Base-by-base conservation (phyloP, 495 filamentous ascomycete genomes). In the Penicillium salamii region DNA sequence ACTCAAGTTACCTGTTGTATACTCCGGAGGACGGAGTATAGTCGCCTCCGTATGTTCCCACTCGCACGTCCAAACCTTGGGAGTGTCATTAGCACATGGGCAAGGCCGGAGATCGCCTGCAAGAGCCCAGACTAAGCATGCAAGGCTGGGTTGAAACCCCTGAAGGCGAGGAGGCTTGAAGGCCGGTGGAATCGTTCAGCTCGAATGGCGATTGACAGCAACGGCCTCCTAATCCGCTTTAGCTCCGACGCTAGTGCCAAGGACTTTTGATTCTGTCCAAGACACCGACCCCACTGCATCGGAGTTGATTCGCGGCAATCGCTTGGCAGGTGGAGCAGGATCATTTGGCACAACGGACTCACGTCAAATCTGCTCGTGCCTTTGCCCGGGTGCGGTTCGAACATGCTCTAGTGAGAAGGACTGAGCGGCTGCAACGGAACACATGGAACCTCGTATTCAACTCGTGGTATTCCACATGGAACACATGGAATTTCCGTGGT, bases 401-500 rank as follows among this genome's bases (percentile, higher is more conserved):
- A 34, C 31, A 11, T 20, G 26, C 31, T 31, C 40, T 32, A 42
- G 12, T n/a, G n/a, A 8, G 38, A 32, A 45, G 42, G 42, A 31
- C 33, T 45, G 19, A 35, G 42, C 42, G 42, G 42, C 33, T 33
- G 37, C n/a, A 40, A 40, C 11, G 23, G 1, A 43, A 13, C 11
- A 7, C 18, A 31, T 6, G 15, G 28, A 17, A 42, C 23, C 23
- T 45, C 29, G 42, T 45, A 45, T 45, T 24, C 31, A 32, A 33
- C 20, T 23, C 6, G 29, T 23, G 18, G 31, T 13, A 18, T 46
- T 35, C 43, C 43, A 46, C 43, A 46, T 45, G 32, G 43, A 11
- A 41, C 43, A 46, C 43, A 46, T 45, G 32, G 43, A 11, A 41
- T 15, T 11, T 41, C 19, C 6, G 24, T 24, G 38, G 38, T 26